phyloP scores from a whole-genome alignment of 257 asterid species.

The Striga asiatica region DNA sequence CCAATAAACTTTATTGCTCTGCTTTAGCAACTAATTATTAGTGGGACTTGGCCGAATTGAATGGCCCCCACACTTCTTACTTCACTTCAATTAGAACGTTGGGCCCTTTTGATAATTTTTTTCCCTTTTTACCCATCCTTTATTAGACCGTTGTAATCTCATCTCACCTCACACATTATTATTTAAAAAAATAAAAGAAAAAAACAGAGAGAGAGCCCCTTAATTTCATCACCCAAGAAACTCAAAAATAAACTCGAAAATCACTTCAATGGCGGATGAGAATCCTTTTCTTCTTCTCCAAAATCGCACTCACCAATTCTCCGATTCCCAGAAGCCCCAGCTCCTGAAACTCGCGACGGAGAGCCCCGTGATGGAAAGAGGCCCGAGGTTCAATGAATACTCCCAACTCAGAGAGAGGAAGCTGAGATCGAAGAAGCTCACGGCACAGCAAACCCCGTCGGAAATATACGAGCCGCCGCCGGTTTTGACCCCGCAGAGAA shows the following conservation, averaged over 20 bases:
- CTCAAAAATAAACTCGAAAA: neutral
- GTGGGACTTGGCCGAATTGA: neutral
- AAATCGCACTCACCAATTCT: constrained; percentile 35
- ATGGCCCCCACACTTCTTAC: too few species aligned
- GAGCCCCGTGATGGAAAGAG: constrained; percentile 46
- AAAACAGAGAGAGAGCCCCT: neutral
- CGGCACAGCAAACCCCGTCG: constrained; percentile 7
- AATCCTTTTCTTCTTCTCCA: constrained; percentile 27
- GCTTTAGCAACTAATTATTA: neutral
- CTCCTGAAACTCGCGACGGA: constrained; percentile 45
- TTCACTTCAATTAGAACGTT: constrained; percentile 56
- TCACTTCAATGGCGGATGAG: constrained; percentile 42
- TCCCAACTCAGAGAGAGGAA: constrained; percentile 65
- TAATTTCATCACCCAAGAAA: neutral
- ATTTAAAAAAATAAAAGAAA: constrained; percentile 11
- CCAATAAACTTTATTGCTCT: constrained; percentile 8
- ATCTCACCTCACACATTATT: neutral
- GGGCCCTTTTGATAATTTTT: constrained; percentile 15
- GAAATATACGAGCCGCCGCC: constrained; percentile 5
- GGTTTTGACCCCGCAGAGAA: constrained; percentile 52
- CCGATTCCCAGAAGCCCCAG: constrained; percentile 38
- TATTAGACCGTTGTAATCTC: constrained; percentile 62
- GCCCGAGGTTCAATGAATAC: constrained; percentile 69
- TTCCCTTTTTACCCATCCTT: constrained; percentile 19
- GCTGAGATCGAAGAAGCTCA: constrained; percentile 27